Evolutionary conservation across 2,329 filamentous ascomycete genomes (phyloP).

Genomic region (Cladosporium sp.): DNA sequence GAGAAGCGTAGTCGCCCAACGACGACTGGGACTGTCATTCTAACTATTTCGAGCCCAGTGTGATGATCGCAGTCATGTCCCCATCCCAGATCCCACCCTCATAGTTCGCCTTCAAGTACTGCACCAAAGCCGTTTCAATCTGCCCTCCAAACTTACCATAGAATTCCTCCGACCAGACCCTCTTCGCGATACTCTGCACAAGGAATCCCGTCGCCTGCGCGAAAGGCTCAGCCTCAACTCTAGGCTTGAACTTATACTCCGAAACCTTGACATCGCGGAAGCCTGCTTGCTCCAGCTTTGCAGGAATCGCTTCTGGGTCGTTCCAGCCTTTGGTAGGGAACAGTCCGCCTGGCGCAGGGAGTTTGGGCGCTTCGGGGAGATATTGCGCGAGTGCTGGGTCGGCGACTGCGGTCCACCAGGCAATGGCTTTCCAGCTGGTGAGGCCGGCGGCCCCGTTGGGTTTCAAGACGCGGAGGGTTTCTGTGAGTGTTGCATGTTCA

Average conservation of each 20-base stretch:
- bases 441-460: constrained; percentile 39
- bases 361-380: constrained; percentile 21
- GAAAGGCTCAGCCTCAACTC: constrained; percentile 20
- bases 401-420: constrained; percentile 22
- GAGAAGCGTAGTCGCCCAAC: neutral
- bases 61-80: constrained; percentile 22
- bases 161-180: constrained; percentile 17
- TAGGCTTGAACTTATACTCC: constrained; percentile 22
- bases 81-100: constrained; percentile 17
- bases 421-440: constrained; percentile 36
- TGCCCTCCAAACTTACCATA: constrained; percentile 1
- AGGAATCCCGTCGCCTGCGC: constrained; percentile 20
- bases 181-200: constrained; percentile 21
- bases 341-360: constrained; percentile 15
- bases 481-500: constrained; percentile 16
- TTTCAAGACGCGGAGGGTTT: constrained; percentile 35
- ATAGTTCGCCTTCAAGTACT: constrained; percentile 20
- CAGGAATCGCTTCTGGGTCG: constrained; percentile 15
- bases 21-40: neutral
- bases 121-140: constrained; percentile 18
- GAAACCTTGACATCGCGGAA: constrained; percentile 21
- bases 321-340: constrained; percentile 22
- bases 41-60: constrained; percentile 14
- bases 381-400: constrained; percentile 18
- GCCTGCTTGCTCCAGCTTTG: constrained; percentile 20